These are phyloP conservation scores for Colletotrichum higginsianum DNA, from an alignment of 2,329 filamentous ascomycete genomes.

Conservation along the genomic window DNA sequence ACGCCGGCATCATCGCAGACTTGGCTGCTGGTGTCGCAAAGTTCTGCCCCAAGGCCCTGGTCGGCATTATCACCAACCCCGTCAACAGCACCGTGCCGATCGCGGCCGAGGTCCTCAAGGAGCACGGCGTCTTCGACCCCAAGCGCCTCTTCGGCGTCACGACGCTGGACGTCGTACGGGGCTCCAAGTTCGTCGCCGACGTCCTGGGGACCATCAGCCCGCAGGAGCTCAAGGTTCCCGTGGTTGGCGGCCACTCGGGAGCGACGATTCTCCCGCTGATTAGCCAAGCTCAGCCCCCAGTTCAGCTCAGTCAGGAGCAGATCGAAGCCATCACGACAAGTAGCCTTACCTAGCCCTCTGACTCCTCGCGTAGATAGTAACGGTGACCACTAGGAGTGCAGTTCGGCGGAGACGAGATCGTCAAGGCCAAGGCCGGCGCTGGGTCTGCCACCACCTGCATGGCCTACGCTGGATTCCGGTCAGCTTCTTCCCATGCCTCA, in stretches of 20 bases:
- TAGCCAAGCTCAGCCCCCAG: constrained; percentile 37
- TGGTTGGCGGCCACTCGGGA: constrained; percentile 83
- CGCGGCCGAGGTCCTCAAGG: too few relatives aligned
- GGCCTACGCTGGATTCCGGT: constrained; percentile 73
- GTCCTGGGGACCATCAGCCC: too few relatives aligned
- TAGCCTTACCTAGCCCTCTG: not conserved
- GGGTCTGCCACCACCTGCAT: constrained; percentile 87
- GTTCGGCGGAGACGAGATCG: constrained; percentile 87
- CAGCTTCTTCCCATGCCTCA: not conserved
- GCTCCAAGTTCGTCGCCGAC: too few relatives aligned
- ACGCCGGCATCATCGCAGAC: too few relatives aligned
- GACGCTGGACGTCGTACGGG: too few relatives aligned
- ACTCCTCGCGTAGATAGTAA: not conserved
- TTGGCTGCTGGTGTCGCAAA: too few relatives aligned
- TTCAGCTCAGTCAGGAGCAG: constrained; percentile 69
- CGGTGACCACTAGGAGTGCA: constrained; percentile 67
- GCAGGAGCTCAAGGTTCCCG: constrained; percentile 76
- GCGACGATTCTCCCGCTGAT: constrained; percentile 70
- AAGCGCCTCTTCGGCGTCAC: too few relatives aligned
- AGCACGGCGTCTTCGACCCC: too few relatives aligned
- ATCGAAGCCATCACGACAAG: constrained; percentile 72
- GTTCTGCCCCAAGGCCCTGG: too few relatives aligned
- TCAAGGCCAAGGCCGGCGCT: constrained; percentile 87
- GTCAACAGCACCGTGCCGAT: too few relatives aligned
- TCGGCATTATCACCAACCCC: too few relatives aligned